Base-by-base conservation (phyloP, 805 yeast species). In the Clavispora phyllophila region DNA sequence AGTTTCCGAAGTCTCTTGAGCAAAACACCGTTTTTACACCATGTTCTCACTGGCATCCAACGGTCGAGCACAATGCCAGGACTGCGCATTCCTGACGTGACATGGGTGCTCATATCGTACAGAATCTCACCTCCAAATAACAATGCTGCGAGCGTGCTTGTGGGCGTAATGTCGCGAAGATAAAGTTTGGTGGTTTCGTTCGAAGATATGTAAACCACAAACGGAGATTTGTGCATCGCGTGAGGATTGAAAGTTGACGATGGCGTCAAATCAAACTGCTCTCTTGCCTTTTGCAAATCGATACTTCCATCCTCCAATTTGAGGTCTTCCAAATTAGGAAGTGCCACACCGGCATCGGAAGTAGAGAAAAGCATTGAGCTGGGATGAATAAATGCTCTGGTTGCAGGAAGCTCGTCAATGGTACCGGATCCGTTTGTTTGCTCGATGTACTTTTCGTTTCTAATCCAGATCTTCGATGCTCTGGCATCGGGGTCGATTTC, bases 21-120 rank as follows among this genome's bases (percentile, higher is more conserved):
- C 37, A 91, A 65, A 2, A 91, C 96, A 1, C 90, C 98, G 54
- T 90, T 87, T 50, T 93, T 86, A 49, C 96, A 84, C 97, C 97
- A 91, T 1, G 96, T 87, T 47, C 87, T 73, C 10, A 91, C 73
- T 0, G 96, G 95, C 26, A 87, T 63, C 97, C 98, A 90, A n/a
- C 75, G 74, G 51, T 87, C 96, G 42, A 91, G 66, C 8, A 88
- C 80, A 27, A 93, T 77, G 18, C 97, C 97, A 0, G 96, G 95
- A 0, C 89, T 76, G 4, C 81, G 73, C 32, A 67, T 72, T 1
- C 76, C 75, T 5, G 61, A 56, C 1, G 75, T 66, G 0, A 72
- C 60, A 25, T 61, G 47, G 7, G 63, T 56, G 9, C 68, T 58
- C 38, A 81, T 50, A 51, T 84, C 87, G 57, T 81, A 84, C 31